Evolutionary conservation across 1,284 basidiomycete genomes (phyloP), one percentile per base, ranked within the genome.

Genomic region (Trametes polyzona): DNA sequence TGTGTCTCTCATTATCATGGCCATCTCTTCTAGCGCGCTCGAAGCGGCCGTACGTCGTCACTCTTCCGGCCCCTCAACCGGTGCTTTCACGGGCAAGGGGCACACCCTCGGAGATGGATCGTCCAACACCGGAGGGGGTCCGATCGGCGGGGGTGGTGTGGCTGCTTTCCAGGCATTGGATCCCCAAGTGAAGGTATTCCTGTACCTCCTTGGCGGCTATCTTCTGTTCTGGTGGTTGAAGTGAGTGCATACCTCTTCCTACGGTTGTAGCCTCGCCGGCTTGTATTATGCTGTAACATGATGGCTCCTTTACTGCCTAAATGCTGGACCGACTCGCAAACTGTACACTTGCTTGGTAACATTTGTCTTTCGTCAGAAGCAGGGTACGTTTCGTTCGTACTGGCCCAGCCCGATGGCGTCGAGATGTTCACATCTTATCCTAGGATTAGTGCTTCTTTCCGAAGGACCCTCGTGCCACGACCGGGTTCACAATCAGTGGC

Each of bases 61-160:
- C 70, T 74, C 80, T 17, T 70, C 75, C 16, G 68, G 71, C 1
- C 68, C 78, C 1, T 64, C 73, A 7, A 17, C 33, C 14, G 63
- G 72, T 21, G 71, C 78, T 4, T 92, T 92, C 68, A 69, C 82
- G n/a, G 90, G 90, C 7, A 80, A 80, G 66, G 90, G 90, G 23
- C 84, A 87, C 17, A 90, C 86, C 8, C 76, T 93, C 1, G 86
- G 85, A 3, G 55, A 49, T 30, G 82, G 81, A 26, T 71, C 76
- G 5, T 65, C 75, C 2, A 41, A 69, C 1, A 26, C 71, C 3
- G 52, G 56, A 0, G 26, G 71, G 4, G 54, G 57, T 5, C 69
- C 68, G 3, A 23, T 71, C 74, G 52, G 68, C 70, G 42, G 69
- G 74, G 57, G 70, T 19, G 69, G 71, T 33, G 72, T 76, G 39